A percentile compares a stretch with the other conserved stretches of the same genome.
These are phyloP conservation scores for Ogataea henricii DNA, from an alignment of 805 yeast species.

Conservation along the genomic window DNA sequence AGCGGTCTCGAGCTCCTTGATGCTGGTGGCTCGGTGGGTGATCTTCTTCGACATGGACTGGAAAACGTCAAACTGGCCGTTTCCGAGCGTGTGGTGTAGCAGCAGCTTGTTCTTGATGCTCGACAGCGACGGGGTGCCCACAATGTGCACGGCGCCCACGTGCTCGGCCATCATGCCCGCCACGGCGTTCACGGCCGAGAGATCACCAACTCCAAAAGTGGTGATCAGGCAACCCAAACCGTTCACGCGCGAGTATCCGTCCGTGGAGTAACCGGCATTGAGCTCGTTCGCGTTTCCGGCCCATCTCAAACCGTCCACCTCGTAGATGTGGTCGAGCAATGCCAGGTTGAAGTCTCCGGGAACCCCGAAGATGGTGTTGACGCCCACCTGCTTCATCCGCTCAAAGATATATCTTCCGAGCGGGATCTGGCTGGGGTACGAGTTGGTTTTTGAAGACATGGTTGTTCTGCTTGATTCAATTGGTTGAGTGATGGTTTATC, in stretches of 20 bases:
- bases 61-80: conserved; percentile 80
- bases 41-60: conserved; percentile 76
- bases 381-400: conserved; percentile 71
- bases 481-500: neutral
- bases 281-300: conserved; percentile 90
- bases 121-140: conserved; percentile 79
- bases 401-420: conserved; percentile 79
- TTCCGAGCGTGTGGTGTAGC: conserved; percentile 82
- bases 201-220: conserved; percentile 91
- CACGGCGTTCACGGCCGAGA: conserved; percentile 80
- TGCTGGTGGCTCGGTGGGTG: conserved; percentile 63
- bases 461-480: neutral
- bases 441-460: neutral
- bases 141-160: conserved; percentile 81
- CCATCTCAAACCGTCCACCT: conserved; percentile 79
- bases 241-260: conserved; percentile 83
- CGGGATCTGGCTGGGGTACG: conserved; percentile 43
- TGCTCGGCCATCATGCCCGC: conserved; percentile 91
- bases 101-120: conserved; percentile 72
- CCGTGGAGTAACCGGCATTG: conserved; percentile 87
- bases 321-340: conserved; percentile 69
- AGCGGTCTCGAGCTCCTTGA: conserved; percentile 65
- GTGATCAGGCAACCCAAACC: conserved; percentile 75
- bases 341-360: conserved; percentile 84
- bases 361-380: conserved; percentile 73